Evolutionary conservation across 1,284 basidiomycete genomes (phyloP), one percentile per base, ranked within the genome.

Genomic region (Cryptococcus wingfieldii): DNA sequence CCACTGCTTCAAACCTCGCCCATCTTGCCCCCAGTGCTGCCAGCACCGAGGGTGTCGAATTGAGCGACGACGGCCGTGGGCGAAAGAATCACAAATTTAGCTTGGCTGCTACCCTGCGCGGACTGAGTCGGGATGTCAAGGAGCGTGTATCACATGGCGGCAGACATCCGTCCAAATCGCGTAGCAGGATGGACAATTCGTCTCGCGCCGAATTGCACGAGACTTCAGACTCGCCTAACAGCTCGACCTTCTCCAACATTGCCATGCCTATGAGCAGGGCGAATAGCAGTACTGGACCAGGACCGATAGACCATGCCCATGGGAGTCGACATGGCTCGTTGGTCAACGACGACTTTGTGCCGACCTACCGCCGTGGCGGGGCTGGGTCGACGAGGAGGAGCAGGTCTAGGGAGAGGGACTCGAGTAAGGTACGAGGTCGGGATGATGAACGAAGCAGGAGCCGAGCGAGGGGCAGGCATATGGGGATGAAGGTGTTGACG

Each of bases 401-500:
- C 27, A 58, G 66, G 12, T 61, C 58, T n/a, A 55, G 46, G 54
- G 61, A 59, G 61, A 63, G 56, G 54, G 66, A 16, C 47, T 60
- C 54, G 12, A 62, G 60, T 47, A 28, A 50, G 16, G 28, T 43
- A 1, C 28, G 56, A 7, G 45, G 7, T 0, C 28, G 50, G 38
- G 55, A 45, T 4, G 65, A 62, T 10, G 67, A 68, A 38, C 47
- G 76, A 37, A 71, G 70, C 53, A 67, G 72, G 39, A 74, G 71
- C 53, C 63, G 77, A 28, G 75, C 73, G 9, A 64, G 75, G 51
- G 70, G 71, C 6, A 64, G 78, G 38, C 66, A 71, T 54, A 75
- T 66, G 54, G 74, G 75, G 4, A 72, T 78, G 60, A 78, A 79
- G 55, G 73, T 68, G 0, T 59, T 79, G 23, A 72, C 72, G 7